Conservation (phyloP, 192 early-diverging fungal species). For the Linnemannia schmuckeri region DNA sequence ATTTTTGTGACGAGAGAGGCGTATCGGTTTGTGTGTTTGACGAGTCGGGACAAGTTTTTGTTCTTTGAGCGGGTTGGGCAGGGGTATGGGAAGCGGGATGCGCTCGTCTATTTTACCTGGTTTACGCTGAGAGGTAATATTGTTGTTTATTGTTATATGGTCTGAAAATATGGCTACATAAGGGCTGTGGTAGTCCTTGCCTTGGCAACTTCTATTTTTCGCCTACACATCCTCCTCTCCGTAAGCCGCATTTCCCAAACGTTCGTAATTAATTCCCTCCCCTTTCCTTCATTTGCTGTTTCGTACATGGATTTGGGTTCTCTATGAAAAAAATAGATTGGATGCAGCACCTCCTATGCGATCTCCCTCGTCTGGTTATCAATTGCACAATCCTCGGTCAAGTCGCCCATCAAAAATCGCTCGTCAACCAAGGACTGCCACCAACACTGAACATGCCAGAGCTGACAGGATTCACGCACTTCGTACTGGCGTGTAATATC, state of each 20-base stretch:
- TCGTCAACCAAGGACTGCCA: slow-evolving; percentile 14
- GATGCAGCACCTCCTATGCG: slow-evolving; percentile 53
- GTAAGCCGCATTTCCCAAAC: not conserved
- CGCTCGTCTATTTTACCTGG: slow-evolving; percentile 43
- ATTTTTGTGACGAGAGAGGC: slow-evolving; percentile 53
- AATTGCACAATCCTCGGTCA: slow-evolving; percentile 41
- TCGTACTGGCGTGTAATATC: slow-evolving; percentile 38
- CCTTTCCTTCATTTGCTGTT: slow-evolving; percentile 1
- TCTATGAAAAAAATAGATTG: slow-evolving; percentile 20
- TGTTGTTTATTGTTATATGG: too few species aligned
- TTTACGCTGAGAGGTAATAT: slow-evolving; percentile 40
- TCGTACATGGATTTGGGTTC: not conserved
- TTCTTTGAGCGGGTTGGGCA: slow-evolving; percentile 55
- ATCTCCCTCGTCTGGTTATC: slow-evolving; percentile 45
- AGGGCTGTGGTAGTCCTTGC: not conserved
- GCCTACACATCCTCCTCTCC: not conserved
- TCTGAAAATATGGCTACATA: not conserved
- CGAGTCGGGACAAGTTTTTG: slow-evolving; percentile 33
- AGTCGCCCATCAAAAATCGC: slow-evolving; percentile 39
- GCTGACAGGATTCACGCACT: slow-evolving; percentile 29
- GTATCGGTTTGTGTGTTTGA: slow-evolving; percentile 47
- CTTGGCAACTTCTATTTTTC: slow-evolving; percentile 15
- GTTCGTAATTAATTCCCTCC: not conserved
- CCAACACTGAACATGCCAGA: slow-evolving; percentile 40
- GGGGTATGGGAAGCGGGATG: slow-evolving; percentile 42